Evolutionary conservation across 371 early-diverging fungal genomes (phyloP), one percentile per base, ranked within the genome.

Genomic region (Actinomucor elegans): DNA sequence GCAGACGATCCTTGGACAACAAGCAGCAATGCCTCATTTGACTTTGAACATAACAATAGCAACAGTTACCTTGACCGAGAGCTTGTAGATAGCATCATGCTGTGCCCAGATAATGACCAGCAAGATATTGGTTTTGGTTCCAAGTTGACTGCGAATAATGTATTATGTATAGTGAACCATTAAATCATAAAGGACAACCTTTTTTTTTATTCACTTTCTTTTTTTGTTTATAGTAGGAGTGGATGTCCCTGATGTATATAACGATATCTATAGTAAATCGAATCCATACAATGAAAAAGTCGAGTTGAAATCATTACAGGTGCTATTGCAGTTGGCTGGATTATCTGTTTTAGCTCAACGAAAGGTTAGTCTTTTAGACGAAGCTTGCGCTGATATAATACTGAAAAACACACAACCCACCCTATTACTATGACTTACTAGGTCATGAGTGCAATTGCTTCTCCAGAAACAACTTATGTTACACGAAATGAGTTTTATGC

Each of bases 401-500:
- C 5, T 40, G 2, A n/a, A 18, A 29, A 34, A 26, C 14, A 27
- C 8, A 27, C 26, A 21, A 18, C 28, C 10, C 29, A 6, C n/a
- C n/a, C 36, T 18, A 36, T 9, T 23, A 24, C n/a, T n/a, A n/a
- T n/a, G n/a, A 2, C 15, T 8, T 14, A 48, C 15, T 35, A 59
- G 59, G 33, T 59, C 44, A 42, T 52, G 35, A 40, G 27, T 42
- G 21, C 53, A 31, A 21, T 59, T 28, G 73, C 75, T 5, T 67
- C 79, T 29, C 69, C 76, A 8, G 81, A 74, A 31, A 62, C 73
- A 2, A 69, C 75, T 27, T 71, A 78, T 73, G 71, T 85, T 43
- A 82, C 81, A 26, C 81, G 76, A 24, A 71, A 78, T 35, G 90
- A 87, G 65, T 88, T 89, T 59, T 83, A 88, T 50, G 69, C 84